Conservation (phyloP, 352 stramenopile species). For the Pythium dissimile region DNA sequence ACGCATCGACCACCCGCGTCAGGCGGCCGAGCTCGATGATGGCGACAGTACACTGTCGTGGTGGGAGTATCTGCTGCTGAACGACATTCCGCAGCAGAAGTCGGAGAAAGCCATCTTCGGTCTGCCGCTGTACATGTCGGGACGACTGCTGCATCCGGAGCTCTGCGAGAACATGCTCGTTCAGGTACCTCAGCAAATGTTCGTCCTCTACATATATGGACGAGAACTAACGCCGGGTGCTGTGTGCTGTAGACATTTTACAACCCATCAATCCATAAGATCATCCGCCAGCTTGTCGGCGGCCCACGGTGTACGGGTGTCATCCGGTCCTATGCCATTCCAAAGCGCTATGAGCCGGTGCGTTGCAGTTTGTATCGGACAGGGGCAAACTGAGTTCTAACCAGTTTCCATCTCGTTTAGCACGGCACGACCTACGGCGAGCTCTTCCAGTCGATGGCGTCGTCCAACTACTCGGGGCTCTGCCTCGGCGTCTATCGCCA, state of each 20-base stretch:
- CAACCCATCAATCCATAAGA: constrained; percentile 84
- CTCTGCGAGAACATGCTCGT: constrained; percentile 86
- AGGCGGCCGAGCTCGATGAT: constrained; percentile 15
- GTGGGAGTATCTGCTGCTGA: constrained; percentile 68
- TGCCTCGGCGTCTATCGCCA: constrained; percentile 72
- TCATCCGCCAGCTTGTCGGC: constrained; percentile 75
- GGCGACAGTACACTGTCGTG: constrained; percentile 34
- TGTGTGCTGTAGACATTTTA: constrained; percentile 82
- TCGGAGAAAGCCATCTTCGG: constrained; percentile 77
- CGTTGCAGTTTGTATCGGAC: not conserved
- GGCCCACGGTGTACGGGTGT: constrained; percentile 70
- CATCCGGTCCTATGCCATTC: constrained; percentile 60
- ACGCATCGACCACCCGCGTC: not conserved
- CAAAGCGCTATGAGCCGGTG: constrained; percentile 34
- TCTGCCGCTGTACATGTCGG: constrained; percentile 82
- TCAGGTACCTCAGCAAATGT: constrained; percentile 54
- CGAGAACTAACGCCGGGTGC: too few species aligned
- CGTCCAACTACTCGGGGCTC: constrained; percentile 58
- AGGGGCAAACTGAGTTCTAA: too few species aligned
- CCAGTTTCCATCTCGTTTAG: too few species aligned
- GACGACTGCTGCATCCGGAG: constrained; percentile 72
- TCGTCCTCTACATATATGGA: too few species aligned
- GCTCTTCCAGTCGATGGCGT: constrained; percentile 58
- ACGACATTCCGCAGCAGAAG: constrained; percentile 55
- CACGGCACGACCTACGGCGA: constrained; percentile 48